Percentiles rank a stretch among this genome's conserved stretches.
These are phyloP conservation scores for Blattamonas nauphoetae DNA, from an alignment of 78 protist species.

Conservation along the genomic window DNA sequence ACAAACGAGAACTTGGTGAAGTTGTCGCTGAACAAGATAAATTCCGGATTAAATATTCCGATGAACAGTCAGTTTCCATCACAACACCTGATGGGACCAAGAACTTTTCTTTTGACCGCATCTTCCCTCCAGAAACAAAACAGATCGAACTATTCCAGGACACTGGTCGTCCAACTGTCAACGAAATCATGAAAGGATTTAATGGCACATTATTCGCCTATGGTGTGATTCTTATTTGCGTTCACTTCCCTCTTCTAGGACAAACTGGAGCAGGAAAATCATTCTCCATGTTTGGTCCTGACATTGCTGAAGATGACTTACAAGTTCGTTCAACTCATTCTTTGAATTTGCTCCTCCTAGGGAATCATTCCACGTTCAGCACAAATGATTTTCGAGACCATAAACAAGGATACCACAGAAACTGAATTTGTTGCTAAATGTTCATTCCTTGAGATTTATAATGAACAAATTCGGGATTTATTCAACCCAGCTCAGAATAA, in stretches of 20 bases:
- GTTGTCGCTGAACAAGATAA: background rate
- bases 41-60: background rate
- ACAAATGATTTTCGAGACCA: background rate
- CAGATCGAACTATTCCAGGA: background rate
- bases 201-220: constrained; percentile 39
- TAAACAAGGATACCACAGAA: background rate
- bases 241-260: background rate
- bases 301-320: background rate
- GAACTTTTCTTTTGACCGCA: constrained; percentile 14
- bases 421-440: background rate
- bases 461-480: background rate
- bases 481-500: background rate
- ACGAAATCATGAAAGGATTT: constrained; percentile 39
- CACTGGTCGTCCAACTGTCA: background rate
- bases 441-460: constrained; percentile 2
- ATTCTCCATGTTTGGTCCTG: constrained; percentile 6
- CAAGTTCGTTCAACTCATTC: background rate
- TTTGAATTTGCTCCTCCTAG: background rate
- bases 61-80: background rate
- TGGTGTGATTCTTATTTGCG: constrained; percentile 5
- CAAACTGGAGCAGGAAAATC: constrained; percentile 9
- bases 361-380: background rate
- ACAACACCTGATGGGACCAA: background rate
- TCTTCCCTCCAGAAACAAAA: background rate
- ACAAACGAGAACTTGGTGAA: background rate